Evolutionary conservation across 2,329 filamentous ascomycete genomes (phyloP), one percentile per base, ranked within the genome.

Genomic region (Coniochaeta prunicola): DNA sequence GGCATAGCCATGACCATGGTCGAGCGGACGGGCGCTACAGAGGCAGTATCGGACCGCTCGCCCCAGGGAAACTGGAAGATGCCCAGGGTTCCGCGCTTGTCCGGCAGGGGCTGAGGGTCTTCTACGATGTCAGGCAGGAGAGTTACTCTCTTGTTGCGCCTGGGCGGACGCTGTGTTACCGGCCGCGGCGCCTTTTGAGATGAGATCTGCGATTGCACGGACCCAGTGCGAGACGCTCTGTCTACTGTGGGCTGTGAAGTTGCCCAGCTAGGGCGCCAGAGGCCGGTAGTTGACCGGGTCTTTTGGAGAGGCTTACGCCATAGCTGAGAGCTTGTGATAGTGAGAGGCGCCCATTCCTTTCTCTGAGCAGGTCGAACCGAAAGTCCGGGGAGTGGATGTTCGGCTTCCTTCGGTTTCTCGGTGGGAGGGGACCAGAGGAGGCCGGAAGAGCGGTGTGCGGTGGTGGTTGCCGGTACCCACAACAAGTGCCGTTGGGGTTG

Each of bases 51-150:
- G 21, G 84, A 87, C 64, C 72, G 80, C 70, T 87, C 84, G 15
- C 85, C 85, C 82, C 83, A 87, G 2, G 85, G 83, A 63, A 87
- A 87, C 64, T 85, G 82, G 72, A 86, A 88, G 64, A 87, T 82
- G 5, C 84, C 85, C 19, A 87, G 75, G 12, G 83, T 86, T 13
- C 77, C 82, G 45, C 79, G 76, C 69, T 81, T 83, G 67, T 85
- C 74, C 4, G 79, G 78, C 4, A 87, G 72, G 36, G 83, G 84
- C 65, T 81, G 72, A 4, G 85, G 85, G 62, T 77, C 85, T 67
- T 87, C 85, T 34, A 85, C 66, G 60, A 87, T 87, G 66, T 87
- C 85, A 15, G 85, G 83, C 5, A 88, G 76, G 53, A 79, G 67
- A 8, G 83, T 85, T n/a, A 85, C 71, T 45, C 83, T 80, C 69